These are phyloP conservation scores for Penicillium malachiteum DNA, from an alignment of 495 filamentous ascomycete genomes.

Conservation along the genomic window DNA sequence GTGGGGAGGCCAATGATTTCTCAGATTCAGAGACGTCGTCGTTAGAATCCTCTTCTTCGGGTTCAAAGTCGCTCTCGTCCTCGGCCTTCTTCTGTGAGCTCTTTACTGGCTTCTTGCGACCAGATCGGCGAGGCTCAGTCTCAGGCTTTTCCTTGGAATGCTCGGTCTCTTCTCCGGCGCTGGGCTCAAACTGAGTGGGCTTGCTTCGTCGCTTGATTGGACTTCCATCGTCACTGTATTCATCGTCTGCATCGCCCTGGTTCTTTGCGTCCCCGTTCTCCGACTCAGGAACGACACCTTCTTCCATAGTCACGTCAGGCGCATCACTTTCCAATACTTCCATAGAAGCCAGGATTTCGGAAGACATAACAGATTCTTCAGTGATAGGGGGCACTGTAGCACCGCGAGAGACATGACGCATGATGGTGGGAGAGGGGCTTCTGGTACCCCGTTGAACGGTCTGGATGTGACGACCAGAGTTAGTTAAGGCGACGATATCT, in stretches of 20 bases:
- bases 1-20: slow-evolving; percentile 43
- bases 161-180: slow-evolving; percentile 29
- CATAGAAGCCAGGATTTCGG: slow-evolving; percentile 37
- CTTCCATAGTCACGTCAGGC: slow-evolving; percentile 42
- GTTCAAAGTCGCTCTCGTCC: slow-evolving; percentile 87
- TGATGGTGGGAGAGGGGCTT: slow-evolving; percentile 59
- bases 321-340: slow-evolving; percentile 44
- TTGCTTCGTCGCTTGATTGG: slow-evolving; percentile 51
- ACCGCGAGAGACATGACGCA: slow-evolving; percentile 55
- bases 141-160: slow-evolving; percentile 30
- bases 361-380: slow-evolving; percentile 33
- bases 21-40: slow-evolving; percentile 61
- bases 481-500: slow-evolving; percentile 64
- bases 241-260: slow-evolving; percentile 36
- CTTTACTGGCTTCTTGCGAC: slow-evolving; percentile 47
- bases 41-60: slow-evolving; percentile 59
- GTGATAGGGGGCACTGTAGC: slow-evolving; percentile 57
- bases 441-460: slow-evolving; percentile 58
- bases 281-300: slow-evolving; percentile 52
- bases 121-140: slow-evolving; percentile 46
- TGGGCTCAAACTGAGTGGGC: slow-evolving; percentile 20
- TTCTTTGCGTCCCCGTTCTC: slow-evolving; percentile 43
- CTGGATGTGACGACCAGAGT: slow-evolving; percentile 49
- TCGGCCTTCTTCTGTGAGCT: slow-evolving; percentile 57
- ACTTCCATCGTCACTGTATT: slow-evolving; percentile 62